A percentile compares a stretch with the other conserved stretches of the same genome.
phyloP scores from a whole-genome alignment of 768 basidiomycete species.

The Psilocybe cubensis region DNA sequence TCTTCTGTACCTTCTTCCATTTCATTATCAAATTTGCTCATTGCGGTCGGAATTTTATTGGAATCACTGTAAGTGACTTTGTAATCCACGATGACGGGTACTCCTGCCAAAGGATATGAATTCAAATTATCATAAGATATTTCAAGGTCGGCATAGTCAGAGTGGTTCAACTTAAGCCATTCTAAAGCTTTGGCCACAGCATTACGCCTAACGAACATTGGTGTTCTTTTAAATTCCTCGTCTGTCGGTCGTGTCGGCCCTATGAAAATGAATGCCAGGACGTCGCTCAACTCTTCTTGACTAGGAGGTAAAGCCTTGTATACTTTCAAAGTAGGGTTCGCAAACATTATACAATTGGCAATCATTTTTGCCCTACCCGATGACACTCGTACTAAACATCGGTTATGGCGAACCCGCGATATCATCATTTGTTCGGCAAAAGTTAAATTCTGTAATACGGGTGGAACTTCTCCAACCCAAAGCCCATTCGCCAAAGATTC shows the following conservation, averaged over 20 bases:
- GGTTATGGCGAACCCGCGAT: slow-evolving; percentile 25
- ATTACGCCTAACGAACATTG: slow-evolving; percentile 25
- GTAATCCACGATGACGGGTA: slow-evolving; percentile 29
- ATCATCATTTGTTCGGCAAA: slow-evolving; percentile 31
- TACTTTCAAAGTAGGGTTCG: slow-evolving; percentile 31
- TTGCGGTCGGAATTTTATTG: slow-evolving; percentile 26
- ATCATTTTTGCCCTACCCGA: slow-evolving; percentile 35
- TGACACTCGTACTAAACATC: slow-evolving; percentile 30
- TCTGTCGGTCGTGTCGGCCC: slow-evolving; percentile 9
- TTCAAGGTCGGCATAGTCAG: slow-evolving; percentile 31
- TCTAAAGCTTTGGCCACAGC: slow-evolving; percentile 30
- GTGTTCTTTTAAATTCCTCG: slow-evolving; percentile 18
- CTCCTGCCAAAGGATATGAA: slow-evolving; percentile 23
- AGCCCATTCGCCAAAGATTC: slow-evolving; percentile 35
- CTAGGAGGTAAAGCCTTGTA: slow-evolving; percentile 35
- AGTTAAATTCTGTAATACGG: slow-evolving; percentile 24
- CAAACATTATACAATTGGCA: slow-evolving; percentile 37
- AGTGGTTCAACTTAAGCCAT: slow-evolving; percentile 40
- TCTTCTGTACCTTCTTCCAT: slow-evolving; percentile 30
- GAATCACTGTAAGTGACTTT: neutral
- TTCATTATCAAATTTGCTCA: slow-evolving; percentile 28
- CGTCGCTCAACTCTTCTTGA: slow-evolving; percentile 29
- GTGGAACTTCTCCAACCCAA: slow-evolving; percentile 39
- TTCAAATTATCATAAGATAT: slow-evolving; percentile 30
- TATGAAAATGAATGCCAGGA: slow-evolving; percentile 14